Evolutionary conservation across 2,329 filamentous ascomycete species (phyloP).

Genomic region (Exophiala mesophila): DNA sequence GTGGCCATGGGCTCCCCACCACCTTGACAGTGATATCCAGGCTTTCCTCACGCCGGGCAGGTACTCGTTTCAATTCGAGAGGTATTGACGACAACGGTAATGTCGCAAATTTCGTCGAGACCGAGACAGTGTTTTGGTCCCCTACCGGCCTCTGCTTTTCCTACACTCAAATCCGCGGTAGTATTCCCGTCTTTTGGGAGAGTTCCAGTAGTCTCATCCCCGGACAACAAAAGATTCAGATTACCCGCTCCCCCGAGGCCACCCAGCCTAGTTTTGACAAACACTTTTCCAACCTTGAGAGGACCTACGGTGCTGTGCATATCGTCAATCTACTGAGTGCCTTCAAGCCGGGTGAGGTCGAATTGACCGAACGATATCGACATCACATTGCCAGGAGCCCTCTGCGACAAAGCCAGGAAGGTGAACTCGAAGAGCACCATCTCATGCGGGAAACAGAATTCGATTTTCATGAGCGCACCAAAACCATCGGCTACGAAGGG

Average conservation of each 20-base stretch:
- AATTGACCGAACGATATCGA: slow-evolving; percentile 74
- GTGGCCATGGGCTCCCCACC: slow-evolving; percentile 68
- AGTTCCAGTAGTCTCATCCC: slow-evolving; percentile 82
- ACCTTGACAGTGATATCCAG: slow-evolving; percentile 86
- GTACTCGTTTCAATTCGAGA: slow-evolving; percentile 93
- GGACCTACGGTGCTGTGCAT: slow-evolving; percentile 84
- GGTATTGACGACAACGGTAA: slow-evolving; percentile 97
- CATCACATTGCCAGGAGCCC: slow-evolving; percentile 71
- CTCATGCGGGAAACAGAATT: slow-evolving; percentile 80
- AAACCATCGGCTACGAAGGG: slow-evolving; percentile 83
- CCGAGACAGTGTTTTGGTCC: slow-evolving; percentile 87
- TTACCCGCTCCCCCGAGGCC: slow-evolving; percentile 83
- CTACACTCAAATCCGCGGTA: slow-evolving; percentile 87
- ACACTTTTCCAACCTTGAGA: slow-evolving; percentile 82
- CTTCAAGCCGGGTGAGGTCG: slow-evolving; percentile 77
- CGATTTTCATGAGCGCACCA: slow-evolving; percentile 94
- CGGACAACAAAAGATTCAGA: slow-evolving; percentile 87
- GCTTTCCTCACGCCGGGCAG: slow-evolving; percentile 82
- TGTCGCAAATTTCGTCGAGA: slow-evolving; percentile 98
- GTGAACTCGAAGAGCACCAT: slow-evolving; percentile 57
- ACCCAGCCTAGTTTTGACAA: slow-evolving; percentile 93
- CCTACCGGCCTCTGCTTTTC: slow-evolving; percentile 76
- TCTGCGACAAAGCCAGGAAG: slow-evolving; percentile 53
- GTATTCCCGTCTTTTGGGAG: slow-evolving; percentile 96
- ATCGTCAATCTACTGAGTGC: slow-evolving; percentile 92